These are phyloP conservation scores for Coemansia reversa DNA, from an alignment of 192 early-diverging fungal species.

Conservation along the genomic window DNA sequence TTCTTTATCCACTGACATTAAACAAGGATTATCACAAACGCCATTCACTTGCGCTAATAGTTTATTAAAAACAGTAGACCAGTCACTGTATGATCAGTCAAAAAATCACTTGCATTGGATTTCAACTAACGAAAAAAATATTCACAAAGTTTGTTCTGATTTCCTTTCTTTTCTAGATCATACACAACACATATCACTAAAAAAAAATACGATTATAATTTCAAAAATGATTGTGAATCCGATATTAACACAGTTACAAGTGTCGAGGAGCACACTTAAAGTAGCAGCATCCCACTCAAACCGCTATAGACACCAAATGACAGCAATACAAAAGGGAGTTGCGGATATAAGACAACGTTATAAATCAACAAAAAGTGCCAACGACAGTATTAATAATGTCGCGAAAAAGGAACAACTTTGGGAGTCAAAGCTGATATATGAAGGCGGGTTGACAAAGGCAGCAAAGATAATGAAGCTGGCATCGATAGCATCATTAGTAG, in stretches of 20 bases:
- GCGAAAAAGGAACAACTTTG: background rate
- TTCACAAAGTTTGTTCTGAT: background rate
- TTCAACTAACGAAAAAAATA: background rate
- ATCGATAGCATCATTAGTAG: conserved; percentile 41
- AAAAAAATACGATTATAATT: background rate
- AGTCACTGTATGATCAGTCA: no score
- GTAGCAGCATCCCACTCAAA: background rate
- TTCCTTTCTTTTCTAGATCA: background rate
- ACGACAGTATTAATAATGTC: background rate
- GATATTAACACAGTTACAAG: background rate
- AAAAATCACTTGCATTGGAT: no score
- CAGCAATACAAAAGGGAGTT: background rate
- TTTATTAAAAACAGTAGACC: no score
- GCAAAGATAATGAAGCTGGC: conserved; percentile 52
- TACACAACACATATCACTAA: background rate
- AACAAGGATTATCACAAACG: no score
- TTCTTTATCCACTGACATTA: no score
- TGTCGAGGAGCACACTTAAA: background rate
- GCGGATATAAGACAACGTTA: background rate
- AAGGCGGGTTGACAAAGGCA: conserved; percentile 37
- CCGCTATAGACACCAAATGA: background rate
- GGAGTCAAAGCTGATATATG: conserved; percentile 16
- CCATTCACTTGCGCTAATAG: no score
- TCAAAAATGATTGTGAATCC: background rate
- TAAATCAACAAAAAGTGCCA: background rate